These are phyloP conservation scores for Ogataea hybrid DNA, from an alignment of 1,139 yeast species.

Conservation along the genomic window DNA sequence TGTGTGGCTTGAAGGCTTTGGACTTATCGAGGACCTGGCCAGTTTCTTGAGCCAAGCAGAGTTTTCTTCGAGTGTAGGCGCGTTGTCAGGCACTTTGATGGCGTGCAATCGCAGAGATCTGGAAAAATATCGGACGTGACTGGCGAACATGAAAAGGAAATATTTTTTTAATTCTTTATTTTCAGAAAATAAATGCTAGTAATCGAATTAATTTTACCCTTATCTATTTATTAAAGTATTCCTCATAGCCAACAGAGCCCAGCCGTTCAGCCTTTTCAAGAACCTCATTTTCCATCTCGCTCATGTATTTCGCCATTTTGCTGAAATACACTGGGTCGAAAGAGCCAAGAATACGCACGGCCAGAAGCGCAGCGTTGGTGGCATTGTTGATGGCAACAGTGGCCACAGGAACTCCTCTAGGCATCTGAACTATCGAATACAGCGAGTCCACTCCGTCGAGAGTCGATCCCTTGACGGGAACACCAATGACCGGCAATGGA, in stretches of 20 bases:
- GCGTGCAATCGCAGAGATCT: background rate
- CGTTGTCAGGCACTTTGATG: slow-evolving; percentile 40
- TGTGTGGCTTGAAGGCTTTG: slow-evolving; percentile 10
- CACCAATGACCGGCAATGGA: slow-evolving; percentile 94
- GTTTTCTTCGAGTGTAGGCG: slow-evolving; percentile 46
- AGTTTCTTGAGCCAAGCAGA: slow-evolving; percentile 41
- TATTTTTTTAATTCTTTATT: too few species aligned
- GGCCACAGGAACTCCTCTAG: slow-evolving; percentile 97
- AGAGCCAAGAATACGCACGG: slow-evolving; percentile 82
- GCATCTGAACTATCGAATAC: slow-evolving; percentile 98
- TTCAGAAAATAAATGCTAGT: background rate
- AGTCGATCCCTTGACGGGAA: slow-evolving; percentile 92
- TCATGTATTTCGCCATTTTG: slow-evolving; percentile 72
- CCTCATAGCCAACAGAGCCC: slow-evolving; percentile 75
- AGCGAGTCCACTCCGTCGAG: slow-evolving; percentile 96
- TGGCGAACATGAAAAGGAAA: slow-evolving; percentile 3
- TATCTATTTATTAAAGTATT: slow-evolving; percentile 41
- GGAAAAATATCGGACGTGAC: slow-evolving; percentile 3
- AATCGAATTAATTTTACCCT: slow-evolving; percentile 4
- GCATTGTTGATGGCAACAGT: slow-evolving; percentile 97
- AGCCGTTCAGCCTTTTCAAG: slow-evolving; percentile 75
- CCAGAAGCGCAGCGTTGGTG: slow-evolving; percentile 93
- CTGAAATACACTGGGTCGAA: slow-evolving; percentile 60
- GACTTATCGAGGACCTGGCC: slow-evolving; percentile 1
- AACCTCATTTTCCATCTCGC: slow-evolving; percentile 82